Evolutionary conservation across 2,329 filamentous ascomycete species (phyloP), one percentile per base, ranked within the genome.

Genomic region (Ascochyta lentis): DNA sequence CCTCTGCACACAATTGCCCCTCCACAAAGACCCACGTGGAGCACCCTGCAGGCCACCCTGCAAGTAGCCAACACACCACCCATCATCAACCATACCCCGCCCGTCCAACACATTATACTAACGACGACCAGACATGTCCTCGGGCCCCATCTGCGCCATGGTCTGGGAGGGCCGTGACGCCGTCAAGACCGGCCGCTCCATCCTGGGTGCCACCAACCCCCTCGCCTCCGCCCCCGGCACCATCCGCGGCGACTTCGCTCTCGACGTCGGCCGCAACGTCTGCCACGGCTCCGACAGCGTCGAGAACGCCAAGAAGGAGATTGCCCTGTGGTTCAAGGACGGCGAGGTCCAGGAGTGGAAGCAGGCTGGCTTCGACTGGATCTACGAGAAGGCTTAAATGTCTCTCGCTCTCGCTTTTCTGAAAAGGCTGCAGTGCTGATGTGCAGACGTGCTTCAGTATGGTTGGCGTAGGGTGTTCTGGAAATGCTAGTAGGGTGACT

Each of bases 221-320:
- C 86, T 95, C 67, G 91, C 89, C 78, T 98, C 94, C 55, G 87
- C 89, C 74, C 95, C 95, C 65, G 95, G 95, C 79, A 99, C 95
- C 84, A 99, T 99, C 87, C 94, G 95, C 84, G 94, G 92, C 81
- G 90, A 94, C 85, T 92, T 80, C 80, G 90, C 90, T 80, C 90
- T 94, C 72, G 88, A 92, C 74, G 89, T 92, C 78, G 95, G 95
- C 83, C 92, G 94, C 81, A 99, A 99, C 86, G 92, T 98, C 84
- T 98, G 94, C 91, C 95, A 99, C 89, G 95, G 95, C 79, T 97
- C 92, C 81, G 95, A 99, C 87, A 88, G 86, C 78, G 94, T 99
- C 81, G 95, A 99, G 88, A 96, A 87, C 84, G 95, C 95, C 82
- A 87, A 98, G 90, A 97, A 98, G 91, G 95, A 99, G 86, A 99